Evolutionary conservation across 1,139 yeast species (phyloP), one percentile per base, ranked within the genome.

Genomic region (Torulaspora globosa): DNA sequence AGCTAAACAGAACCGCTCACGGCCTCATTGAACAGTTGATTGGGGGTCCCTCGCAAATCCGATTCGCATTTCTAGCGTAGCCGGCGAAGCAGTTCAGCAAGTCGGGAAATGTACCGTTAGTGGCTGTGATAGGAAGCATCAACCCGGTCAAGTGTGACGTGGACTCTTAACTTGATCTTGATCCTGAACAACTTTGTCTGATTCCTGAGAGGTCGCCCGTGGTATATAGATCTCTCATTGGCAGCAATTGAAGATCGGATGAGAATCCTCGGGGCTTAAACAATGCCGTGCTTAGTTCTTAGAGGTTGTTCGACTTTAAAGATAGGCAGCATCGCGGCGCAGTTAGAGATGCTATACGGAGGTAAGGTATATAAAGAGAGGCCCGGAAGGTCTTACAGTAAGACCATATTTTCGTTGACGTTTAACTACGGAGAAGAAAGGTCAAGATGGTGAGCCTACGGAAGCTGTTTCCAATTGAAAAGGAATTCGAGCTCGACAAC

Each of bases 361-460:
- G 3, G 11, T 18, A 16, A 12, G 3, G 4, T 16, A 15, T 31
- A 26, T 26, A 26, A 31, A 31, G 21, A 16, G 10, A 2, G 16
- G 2, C 18, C 14, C 14, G n/a, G 9, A 1, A 10, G 19, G 10
- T 16, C 6, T 31, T 16, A 5, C 10, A 1, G 21, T 7, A 16
- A 15, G 12, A 16, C n/a, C 1, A 5, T 11, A 11, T 11, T 31
- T 10, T 15, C 21, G n/a, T 31, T 16, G 23, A 21, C 8, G 6
- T 6, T 8, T 21, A 2, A 8, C 9, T 31, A 31, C 10, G n/a
- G 16, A 15, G 21, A 31, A 3, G 11, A n/a, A n/a, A 8, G 14
- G 26, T n/a, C 26, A 21, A 21, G n/a, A 39, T 39, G 42, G 42
- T 39, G 14, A 32, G 32, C 18, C n/a, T 15, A 6, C n/a, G 32